Base-by-base conservation (phyloP, 192 early-diverging fungal species). In the Coemansia sp. region DNA sequence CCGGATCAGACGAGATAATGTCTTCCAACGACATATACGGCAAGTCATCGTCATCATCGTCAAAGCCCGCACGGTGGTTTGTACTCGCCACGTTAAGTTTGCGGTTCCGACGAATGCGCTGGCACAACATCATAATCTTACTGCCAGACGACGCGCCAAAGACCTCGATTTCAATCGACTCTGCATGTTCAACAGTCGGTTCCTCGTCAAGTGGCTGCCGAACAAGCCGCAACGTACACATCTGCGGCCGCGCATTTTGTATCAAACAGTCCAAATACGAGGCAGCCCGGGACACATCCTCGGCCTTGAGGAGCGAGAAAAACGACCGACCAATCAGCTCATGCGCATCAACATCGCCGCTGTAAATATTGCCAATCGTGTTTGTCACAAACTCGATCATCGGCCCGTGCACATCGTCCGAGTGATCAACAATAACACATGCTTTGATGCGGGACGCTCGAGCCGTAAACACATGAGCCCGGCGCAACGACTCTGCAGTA, bases 341-440 rank as follows among this genome's bases (percentile, higher is more conserved):
- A 41, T 78, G 63, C 7, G 70, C 70, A 23, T 78, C 76, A 1
- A 60, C 60, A 29, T 72, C 60, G 9, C 70, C 76, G 27, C 56
- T 50, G n/a, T 66, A 73, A 5, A 78, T 62, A 11, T 52, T 55
- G 59, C 63, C 69, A 37, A 78, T 72, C 1, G 70, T 67, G 55
- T 78, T 78, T 11, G 76, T 78, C 8, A 69, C 70, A 66, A 73
- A 78, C 49, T 72, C 70, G 2, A 78, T 43, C 6, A 53, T 65
- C 10, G 76, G 76, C 0, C 76, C 70, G 22, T 69, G 63, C 22
- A 51, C 35, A 8, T 27, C 39, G 15, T 27, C 39, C 5, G 47
- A 25, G 11, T 27, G 39, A 25, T 45, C 56, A 5, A 77, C 27
- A 25, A 77, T 71, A 45, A 77, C 61, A 32, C 75, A 77, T 6